phyloP scores from a whole-genome alignment of 208 protist genomes.

The Tritrichomonas musculus region DNA sequence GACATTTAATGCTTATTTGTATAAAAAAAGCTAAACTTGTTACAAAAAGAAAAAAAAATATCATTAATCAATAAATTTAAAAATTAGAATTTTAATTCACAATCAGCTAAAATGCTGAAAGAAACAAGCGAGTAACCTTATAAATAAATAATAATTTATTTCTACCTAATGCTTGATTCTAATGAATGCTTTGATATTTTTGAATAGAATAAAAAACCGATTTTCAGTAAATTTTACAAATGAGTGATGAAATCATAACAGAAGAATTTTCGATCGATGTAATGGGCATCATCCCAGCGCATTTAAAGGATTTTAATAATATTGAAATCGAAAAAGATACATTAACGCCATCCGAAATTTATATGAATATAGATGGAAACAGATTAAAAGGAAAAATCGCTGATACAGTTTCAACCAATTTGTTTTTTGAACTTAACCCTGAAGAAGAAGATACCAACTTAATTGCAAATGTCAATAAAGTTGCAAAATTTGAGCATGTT shows the following conservation, averaged over 20 bases:
- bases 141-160: too few species aligned
- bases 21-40: too few species aligned
- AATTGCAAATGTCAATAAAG: not conserved
- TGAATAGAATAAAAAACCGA: too few species aligned
- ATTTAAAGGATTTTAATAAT: not conserved
- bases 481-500: not conserved
- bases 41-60: too few species aligned
- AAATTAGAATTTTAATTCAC: too few species aligned
- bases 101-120: too few species aligned
- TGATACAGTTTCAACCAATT: not conserved
- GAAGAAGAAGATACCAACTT: not conserved
- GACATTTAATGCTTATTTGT: too few species aligned
- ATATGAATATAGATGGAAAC: not conserved
- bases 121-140: too few species aligned
- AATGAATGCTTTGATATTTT: too few species aligned
- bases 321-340: not conserved
- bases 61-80: too few species aligned
- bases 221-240: too few species aligned
- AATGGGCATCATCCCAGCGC: not conserved
- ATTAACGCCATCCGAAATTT: not conserved
- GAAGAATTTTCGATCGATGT: not conserved
- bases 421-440: not conserved
- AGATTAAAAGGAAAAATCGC: not conserved
- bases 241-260: not conserved
- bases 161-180: too few species aligned